These are phyloP conservation scores for Quercus alba DNA, from an alignment of 306 rosid species.

Conservation along the genomic window DNA sequence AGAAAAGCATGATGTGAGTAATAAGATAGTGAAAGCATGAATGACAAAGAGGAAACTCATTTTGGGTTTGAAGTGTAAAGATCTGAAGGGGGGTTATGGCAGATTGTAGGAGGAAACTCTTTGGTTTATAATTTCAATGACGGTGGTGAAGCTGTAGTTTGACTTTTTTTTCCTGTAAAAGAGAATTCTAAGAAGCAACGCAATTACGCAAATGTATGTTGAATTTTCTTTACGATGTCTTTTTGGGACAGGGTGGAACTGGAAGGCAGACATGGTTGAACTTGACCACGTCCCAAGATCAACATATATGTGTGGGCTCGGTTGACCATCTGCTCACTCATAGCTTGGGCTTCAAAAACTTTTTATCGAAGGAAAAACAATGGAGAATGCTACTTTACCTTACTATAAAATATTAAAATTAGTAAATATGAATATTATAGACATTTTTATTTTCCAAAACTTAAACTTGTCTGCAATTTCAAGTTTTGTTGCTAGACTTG, in stretches of 20 bases:
- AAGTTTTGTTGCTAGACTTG: background rate
- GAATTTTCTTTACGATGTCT: background rate
- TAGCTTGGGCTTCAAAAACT: too few relatives aligned
- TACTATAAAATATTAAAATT: too few relatives aligned
- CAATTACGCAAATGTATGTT: background rate
- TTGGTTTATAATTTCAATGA: background rate
- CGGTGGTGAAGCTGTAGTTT: background rate
- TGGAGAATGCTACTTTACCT: too few relatives aligned
- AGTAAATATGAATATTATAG: too few relatives aligned
- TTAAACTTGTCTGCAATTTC: background rate
- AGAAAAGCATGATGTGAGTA: conserved; percentile 18
- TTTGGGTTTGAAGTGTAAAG: conserved; percentile 17
- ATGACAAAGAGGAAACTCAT: conserved; percentile 38
- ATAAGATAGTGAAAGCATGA: conserved; percentile 11
- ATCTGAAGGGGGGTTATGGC: background rate
- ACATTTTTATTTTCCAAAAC: too few relatives aligned
- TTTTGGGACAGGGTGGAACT: background rate
- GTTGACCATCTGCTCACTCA: too few relatives aligned
- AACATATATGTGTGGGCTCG: too few relatives aligned
- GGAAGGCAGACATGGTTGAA: too few relatives aligned
- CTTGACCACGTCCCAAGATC: background rate
- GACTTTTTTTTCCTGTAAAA: too few relatives aligned
- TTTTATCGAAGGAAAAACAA: too few relatives aligned
- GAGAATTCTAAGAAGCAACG: background rate
- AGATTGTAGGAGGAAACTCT: background rate